Percentiles rank a stretch among this genome's conserved stretches.
Conservation (phyloP, 2,329 filamentous ascomycete species). For the Dendryphion nanum region DNA sequence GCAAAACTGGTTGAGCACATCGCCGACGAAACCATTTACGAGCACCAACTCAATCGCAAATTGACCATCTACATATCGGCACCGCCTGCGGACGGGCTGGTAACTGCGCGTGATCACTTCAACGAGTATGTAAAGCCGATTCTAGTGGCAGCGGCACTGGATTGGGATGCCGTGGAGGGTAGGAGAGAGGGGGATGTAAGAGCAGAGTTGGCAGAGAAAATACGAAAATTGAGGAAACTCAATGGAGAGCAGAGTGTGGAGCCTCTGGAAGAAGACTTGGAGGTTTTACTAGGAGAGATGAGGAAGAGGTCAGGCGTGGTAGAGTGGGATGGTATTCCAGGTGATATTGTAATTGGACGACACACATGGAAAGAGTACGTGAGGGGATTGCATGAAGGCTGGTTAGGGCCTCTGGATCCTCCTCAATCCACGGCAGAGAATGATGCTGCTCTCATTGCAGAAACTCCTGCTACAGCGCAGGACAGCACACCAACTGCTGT, state of each 20-base stretch:
- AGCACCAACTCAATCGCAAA: slow-evolving; percentile 74
- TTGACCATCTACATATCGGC: slow-evolving; percentile 83
- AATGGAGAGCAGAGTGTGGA: slow-evolving; percentile 4
- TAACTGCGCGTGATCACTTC: slow-evolving; percentile 89
- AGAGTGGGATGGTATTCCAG: slow-evolving; percentile 71
- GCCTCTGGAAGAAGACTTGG: slow-evolving; percentile 22
- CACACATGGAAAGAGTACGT: slow-evolving; percentile 98
- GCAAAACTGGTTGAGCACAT: slow-evolving; percentile 80
- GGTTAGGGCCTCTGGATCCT: slow-evolving; percentile 79
- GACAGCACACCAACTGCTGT: slow-evolving; percentile 7
- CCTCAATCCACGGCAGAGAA: slow-evolving; percentile 44
- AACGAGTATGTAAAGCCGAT: slow-evolving; percentile 94
- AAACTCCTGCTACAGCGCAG: slow-evolving; percentile 7
- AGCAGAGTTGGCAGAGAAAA: slow-evolving; percentile 80
- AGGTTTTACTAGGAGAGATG: slow-evolving; percentile 59
- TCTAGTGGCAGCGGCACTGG: slow-evolving; percentile 81
- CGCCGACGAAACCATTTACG: slow-evolving; percentile 69
- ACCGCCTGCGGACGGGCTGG: slow-evolving; percentile 81
- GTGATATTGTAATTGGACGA: slow-evolving; percentile 85
- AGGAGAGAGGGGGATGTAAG: slow-evolving; percentile 89
- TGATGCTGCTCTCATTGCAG: slow-evolving; percentile 9
- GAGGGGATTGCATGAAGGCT: slow-evolving; percentile 89
- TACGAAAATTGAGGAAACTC: slow-evolving; percentile 59
- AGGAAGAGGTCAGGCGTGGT: slow-evolving; percentile 66
- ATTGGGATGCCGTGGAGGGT: slow-evolving; percentile 96